Percentiles rank a stretch among this genome's conserved stretches.
phyloP scores from a whole-genome alignment of 2,329 filamentous ascomycete species.

The Epichloe aotearoae region DNA sequence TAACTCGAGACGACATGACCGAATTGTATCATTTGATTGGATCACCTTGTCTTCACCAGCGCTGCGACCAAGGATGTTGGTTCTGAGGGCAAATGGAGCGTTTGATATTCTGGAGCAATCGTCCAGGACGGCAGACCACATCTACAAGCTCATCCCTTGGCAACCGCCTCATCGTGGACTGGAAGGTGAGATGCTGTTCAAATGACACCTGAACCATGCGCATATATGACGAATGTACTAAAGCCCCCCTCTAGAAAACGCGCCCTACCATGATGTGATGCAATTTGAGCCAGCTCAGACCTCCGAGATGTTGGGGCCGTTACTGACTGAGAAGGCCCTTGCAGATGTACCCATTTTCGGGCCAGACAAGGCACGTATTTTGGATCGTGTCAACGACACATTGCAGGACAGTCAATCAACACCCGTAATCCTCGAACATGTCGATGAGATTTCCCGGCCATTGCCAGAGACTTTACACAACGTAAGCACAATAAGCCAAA shows the following conservation, averaged over 20 bases:
- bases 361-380: conserved; percentile 30
- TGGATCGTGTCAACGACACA: conserved; percentile 27
- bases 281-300: conserved; percentile 43
- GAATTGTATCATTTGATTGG: conserved; percentile 58
- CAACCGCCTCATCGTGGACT: conserved; percentile 43
- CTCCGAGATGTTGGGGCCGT: conserved; percentile 37
- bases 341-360: conserved; percentile 45
- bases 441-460: conserved; percentile 20
- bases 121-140: conserved; percentile 41
- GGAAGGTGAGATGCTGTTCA: conserved; percentile 27
- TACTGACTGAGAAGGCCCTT: conserved; percentile 40
- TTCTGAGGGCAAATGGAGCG: conserved; percentile 44
- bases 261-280: conserved; percentile 42
- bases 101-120: conserved; percentile 52
- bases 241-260: conserved; percentile 25
- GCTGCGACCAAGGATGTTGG: conserved; percentile 43
- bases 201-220: neutral
- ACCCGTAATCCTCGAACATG: conserved; percentile 22
- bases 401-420: conserved; percentile 22
- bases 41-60: conserved; percentile 43
- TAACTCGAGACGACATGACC: conserved; percentile 38
- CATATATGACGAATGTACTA: conserved; percentile 2
- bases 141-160: conserved; percentile 50
- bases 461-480: conserved; percentile 29
- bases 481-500: conserved; percentile 32